Evolutionary conservation across 768 basidiomycete genomes (phyloP), one percentile per base, ranked within the genome.

Genomic region (Mycena floridula): DNA sequence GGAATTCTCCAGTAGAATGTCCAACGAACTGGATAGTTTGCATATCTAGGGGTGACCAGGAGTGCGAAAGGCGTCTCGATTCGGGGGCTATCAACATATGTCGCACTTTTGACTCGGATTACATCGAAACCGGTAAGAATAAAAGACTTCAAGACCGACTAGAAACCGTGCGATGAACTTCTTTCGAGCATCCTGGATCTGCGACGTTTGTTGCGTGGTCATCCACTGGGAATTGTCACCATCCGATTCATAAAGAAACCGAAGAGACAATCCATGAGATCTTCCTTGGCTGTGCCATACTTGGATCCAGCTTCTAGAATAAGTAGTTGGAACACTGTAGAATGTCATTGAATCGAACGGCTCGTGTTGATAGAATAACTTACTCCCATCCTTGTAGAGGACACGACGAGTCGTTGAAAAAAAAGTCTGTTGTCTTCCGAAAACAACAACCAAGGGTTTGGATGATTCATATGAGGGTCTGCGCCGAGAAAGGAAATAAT

Each of bases 181-280:
- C 3, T 35, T 35, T 18, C 3, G 4, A 41, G 36, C 18, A 45
- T 47, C 41, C 27, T 37, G 43, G 4, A n/a, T n/a, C 27, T 35
- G 43, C n/a, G 18, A 15, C 15, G 40, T 30, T 21, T 35, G 23
- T n/a, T 40, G 16, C 25, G 39, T 13, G 38, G 48, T n/a, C 42
- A 28, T 46, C 59, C 57, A 36, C 54, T 25, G 46, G 53, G 18
- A 40, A 59, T 49, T 11, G 43, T 13, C 21, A 40, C n/a, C 2
- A n/a, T n/a, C 74, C 74, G 76, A 44, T 76, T 76, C 74, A 76
- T 71, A 68, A 73, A 44, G 69, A 69, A 13, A 65, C 69, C 74
- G 53, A 73, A 74, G 25, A 76, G 66, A 42, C 73, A 76, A 4
- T 74, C 76, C 44, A 68, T 73, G 25, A 74, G 60, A 51, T 77